Percentiles rank a stretch among this genome's conserved stretches.
Conservation (phyloP, 495 filamentous ascomycete genomes). For the Cercophora newfieldiana region DNA sequence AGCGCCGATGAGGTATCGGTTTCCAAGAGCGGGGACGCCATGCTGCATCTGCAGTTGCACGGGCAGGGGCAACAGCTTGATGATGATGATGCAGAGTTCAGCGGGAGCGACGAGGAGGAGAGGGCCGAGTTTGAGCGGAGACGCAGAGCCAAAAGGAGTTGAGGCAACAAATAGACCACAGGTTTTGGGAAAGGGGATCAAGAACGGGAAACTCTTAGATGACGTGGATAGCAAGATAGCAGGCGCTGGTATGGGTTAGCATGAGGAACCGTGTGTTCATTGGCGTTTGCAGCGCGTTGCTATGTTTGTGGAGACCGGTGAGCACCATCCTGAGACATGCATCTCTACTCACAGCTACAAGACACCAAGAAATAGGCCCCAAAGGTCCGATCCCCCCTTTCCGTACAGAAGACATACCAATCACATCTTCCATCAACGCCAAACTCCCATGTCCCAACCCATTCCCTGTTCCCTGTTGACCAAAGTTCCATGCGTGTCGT, state of each 20-base stretch:
- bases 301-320: too few relatives aligned
- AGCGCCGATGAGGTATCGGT: slow-evolving; percentile 31
- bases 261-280: too few relatives aligned
- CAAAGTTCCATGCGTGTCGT: neutral
- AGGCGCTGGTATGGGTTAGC: too few relatives aligned
- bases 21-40: slow-evolving; percentile 16
- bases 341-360: too few relatives aligned
- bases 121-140: slow-evolving; percentile 52
- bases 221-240: too few relatives aligned
- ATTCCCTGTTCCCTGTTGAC: neutral
- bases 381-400: neutral
- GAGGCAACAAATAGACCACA: too few relatives aligned
- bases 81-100: slow-evolving; percentile 53
- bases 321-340: too few relatives aligned
- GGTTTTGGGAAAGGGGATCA: neutral
- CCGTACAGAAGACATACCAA: neutral
- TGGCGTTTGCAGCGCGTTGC: too few relatives aligned
- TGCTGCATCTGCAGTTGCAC: neutral
- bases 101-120: slow-evolving; percentile 54
- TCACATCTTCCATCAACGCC: neutral
- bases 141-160: slow-evolving; percentile 38
- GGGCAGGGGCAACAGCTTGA: slow-evolving; percentile 30
- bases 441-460: neutral
- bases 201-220: neutral
- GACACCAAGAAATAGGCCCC: too few relatives aligned